These are phyloP conservation scores for Pleurotus tuoliensis DNA, from an alignment of 768 basidiomycete genomes.

Conservation along the genomic window DNA sequence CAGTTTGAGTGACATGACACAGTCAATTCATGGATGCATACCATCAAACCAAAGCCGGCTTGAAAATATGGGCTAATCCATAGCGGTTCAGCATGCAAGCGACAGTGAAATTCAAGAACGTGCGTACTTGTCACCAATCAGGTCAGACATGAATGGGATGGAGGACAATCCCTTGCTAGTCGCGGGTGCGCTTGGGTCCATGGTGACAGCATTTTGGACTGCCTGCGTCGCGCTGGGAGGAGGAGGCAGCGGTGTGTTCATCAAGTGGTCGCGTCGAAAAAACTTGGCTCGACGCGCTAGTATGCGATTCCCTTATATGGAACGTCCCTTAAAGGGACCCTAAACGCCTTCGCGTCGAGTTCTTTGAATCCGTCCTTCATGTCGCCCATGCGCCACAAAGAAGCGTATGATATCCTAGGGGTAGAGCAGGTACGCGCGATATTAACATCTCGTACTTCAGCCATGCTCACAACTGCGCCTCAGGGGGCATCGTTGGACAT, in stretches of 20 bases:
- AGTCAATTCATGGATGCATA: constrained; percentile 23
- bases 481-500: constrained; percentile 60
- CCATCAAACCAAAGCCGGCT: constrained; percentile 98
- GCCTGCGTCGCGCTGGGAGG: constrained; percentile 15
- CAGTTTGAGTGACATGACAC: constrained; percentile 9
- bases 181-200: neutral
- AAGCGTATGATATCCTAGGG: constrained; percentile 43
- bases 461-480: constrained; percentile 8
- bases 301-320: neutral
- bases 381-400: constrained; percentile 6
- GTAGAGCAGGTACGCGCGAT: constrained; percentile 44
- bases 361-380: neutral
- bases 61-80: constrained; percentile 87
- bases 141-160: constrained; percentile 28
- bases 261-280: neutral
- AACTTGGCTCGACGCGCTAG: too few relatives aligned
- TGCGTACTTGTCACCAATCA: constrained; percentile 68
- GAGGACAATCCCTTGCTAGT: neutral
- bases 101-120: constrained; percentile 2
- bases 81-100: neutral
- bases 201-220: neutral
- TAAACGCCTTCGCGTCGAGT: neutral
- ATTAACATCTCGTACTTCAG: constrained; percentile 2
- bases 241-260: neutral
- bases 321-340: neutral